These are phyloP conservation scores for Neostapfia colusana DNA, from an alignment of 176 grass and related monocot genomes.

Conservation along the genomic window DNA sequence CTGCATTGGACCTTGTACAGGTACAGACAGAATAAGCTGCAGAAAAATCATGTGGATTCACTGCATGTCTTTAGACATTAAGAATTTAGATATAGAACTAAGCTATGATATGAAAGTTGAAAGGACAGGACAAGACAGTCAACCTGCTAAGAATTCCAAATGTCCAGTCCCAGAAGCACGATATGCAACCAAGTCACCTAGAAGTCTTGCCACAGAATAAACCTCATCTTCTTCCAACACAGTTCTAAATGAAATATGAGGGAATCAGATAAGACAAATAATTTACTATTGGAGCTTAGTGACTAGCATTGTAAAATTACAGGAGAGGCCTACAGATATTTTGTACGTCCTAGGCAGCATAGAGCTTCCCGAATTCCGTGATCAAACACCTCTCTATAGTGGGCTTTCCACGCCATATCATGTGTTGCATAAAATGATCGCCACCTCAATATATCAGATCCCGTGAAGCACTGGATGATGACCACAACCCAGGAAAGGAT, in stretches of 20 bases:
- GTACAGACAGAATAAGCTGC: too few species aligned
- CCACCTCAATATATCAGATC: constrained; percentile 92
- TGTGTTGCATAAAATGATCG: constrained; percentile 95
- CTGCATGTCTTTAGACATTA: too few species aligned
- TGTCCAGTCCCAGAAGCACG: constrained; percentile 97
- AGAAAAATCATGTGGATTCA: too few species aligned
- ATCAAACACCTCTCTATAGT: constrained; percentile 98
- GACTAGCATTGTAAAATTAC: constrained; percentile 27
- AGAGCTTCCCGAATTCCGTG: constrained; percentile 96
- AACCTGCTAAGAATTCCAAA: constrained; percentile 95
- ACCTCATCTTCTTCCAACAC: constrained; percentile 96
- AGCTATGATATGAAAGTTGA: constrained; percentile 16
- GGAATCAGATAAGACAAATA: not conserved
- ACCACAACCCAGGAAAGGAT: constrained; percentile 77
- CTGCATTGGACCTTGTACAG: too few species aligned
- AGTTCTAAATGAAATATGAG: constrained; percentile 54
- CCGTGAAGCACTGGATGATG: constrained; percentile 81
- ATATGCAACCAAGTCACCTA: constrained; percentile 98
- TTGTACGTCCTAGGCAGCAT: constrained; percentile 87
- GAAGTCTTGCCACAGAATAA: constrained; percentile 90
- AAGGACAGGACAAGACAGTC: constrained; percentile 29
- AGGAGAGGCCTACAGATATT: constrained; percentile 75
- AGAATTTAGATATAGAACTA: not conserved
- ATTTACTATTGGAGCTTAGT: constrained; percentile 24
- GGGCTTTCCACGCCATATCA: constrained; percentile 98